phyloP scores from a whole-genome alignment of 1,284 basidiomycete species.

The Vanrija pseudolonga region DNA sequence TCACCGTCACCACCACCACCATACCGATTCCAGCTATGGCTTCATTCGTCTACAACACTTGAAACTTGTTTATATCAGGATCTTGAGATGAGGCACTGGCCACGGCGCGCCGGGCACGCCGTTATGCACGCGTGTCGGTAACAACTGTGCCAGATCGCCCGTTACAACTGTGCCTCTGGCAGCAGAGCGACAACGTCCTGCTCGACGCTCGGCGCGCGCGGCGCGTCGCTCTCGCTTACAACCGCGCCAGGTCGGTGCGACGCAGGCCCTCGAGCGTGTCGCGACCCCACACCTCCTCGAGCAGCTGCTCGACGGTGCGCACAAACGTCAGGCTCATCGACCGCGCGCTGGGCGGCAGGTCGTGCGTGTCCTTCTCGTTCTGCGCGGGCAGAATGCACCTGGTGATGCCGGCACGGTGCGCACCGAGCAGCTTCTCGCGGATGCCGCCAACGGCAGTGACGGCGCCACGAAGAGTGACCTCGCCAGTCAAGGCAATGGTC shows the following conservation, averaged over 20 bases:
- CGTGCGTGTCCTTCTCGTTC: conserved; percentile 83
- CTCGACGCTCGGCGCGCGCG: neutral
- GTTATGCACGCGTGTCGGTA: neutral
- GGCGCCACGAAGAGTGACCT: conserved; percentile 85
- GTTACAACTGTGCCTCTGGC: neutral
- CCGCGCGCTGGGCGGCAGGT: conserved; percentile 83
- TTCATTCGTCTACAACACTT: too few relatives aligned
- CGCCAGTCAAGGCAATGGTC: conserved; percentile 89
- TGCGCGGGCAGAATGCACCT: conserved; percentile 71
- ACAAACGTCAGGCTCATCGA: conserved; percentile 74
- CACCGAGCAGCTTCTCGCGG: conserved; percentile 90
- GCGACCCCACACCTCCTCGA: conserved; percentile 40
- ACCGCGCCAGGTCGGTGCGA: conserved; percentile 1
- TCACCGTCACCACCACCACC: too few relatives aligned
- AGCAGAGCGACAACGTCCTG: neutral
- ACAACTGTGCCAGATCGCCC: neutral
- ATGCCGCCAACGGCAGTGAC: conserved; percentile 87
- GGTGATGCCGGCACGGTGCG: conserved; percentile 85
- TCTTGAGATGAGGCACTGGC: too few relatives aligned
- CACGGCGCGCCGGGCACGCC: too few relatives aligned
- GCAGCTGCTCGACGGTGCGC: conserved; percentile 28
- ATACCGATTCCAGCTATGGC: too few relatives aligned
- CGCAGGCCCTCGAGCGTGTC: conserved; percentile 7
- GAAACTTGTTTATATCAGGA: too few relatives aligned
- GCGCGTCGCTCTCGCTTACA: neutral